Percentiles rank a stretch among this genome's conserved stretches.
phyloP scores from a whole-genome alignment of 1,284 basidiomycete genomes.

The Cryptococcus maquisensis region DNA sequence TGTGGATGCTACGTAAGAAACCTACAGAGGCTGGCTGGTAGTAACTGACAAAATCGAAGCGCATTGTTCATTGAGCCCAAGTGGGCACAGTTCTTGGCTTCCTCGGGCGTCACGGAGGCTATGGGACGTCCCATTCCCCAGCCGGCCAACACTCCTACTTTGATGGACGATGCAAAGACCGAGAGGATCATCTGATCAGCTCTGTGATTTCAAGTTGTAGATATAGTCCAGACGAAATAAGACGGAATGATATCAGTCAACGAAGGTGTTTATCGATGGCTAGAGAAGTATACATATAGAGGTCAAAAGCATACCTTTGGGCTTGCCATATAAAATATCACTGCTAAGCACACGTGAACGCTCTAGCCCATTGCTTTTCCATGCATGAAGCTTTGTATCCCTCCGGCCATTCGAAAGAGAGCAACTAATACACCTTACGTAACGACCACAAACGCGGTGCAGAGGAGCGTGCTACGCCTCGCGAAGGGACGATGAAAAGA shows the following conservation, averaged over 20 bases:
- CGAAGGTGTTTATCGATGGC: too few relatives aligned
- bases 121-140: slow-evolving; percentile 35
- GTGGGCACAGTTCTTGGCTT: slow-evolving; percentile 69
- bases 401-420: too few relatives aligned
- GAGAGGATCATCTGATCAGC: slow-evolving; percentile 18
- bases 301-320: too few relatives aligned
- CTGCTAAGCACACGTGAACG: too few relatives aligned
- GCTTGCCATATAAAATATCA: too few relatives aligned
- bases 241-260: not conserved
- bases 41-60: slow-evolving; percentile 40
- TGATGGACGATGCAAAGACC: slow-evolving; percentile 19
- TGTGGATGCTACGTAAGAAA: slow-evolving; percentile 72
- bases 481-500: too few relatives aligned
- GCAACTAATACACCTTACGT: too few relatives aligned
- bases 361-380: too few relatives aligned
- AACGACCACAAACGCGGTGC: too few relatives aligned
- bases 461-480: too few relatives aligned
- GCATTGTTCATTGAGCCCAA: slow-evolving; percentile 78
- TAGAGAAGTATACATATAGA: too few relatives aligned
- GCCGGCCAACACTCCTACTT: slow-evolving; percentile 15
- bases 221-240: not conserved
- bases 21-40: not conserved
- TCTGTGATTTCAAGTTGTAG: not conserved
- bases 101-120: slow-evolving; percentile 42
- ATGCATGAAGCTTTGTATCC: too few relatives aligned